Conservation (phyloP, 164 flowering plant genomes). For the Vitis rupestris region DNA sequence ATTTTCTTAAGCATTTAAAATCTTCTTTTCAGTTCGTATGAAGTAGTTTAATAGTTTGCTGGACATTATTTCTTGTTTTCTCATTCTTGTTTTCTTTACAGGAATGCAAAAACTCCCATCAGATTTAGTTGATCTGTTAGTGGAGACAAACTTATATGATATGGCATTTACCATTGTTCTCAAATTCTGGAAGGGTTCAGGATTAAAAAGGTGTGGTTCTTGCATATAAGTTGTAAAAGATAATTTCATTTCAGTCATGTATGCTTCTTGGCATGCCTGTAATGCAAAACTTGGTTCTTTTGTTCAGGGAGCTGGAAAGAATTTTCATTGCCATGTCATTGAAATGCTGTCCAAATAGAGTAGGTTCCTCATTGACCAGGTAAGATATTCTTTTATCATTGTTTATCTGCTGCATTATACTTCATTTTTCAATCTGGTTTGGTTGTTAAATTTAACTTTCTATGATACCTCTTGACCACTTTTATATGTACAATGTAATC, state of each 20-base stretch:
- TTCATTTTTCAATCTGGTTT: not conserved
- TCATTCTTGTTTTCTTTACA: slow-evolving; percentile 26
- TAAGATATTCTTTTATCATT: slow-evolving; percentile 20
- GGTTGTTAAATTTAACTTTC: not conserved
- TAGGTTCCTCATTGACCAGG: slow-evolving; percentile 38
- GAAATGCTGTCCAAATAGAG: slow-evolving; percentile 64
- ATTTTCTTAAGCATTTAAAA: slow-evolving; percentile 1
- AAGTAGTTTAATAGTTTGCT: too few species aligned
- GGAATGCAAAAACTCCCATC: slow-evolving; percentile 44
- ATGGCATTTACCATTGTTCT: slow-evolving; percentile 82
- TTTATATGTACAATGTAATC: not conserved
- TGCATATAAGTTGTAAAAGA: not conserved
- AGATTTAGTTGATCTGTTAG: slow-evolving; percentile 64
- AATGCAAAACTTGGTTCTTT: not conserved
- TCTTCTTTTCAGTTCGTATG: not conserved
- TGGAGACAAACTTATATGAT: slow-evolving; percentile 70
- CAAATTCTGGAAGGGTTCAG: slow-evolving; percentile 79
- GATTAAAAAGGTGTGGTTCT: slow-evolving; percentile 54
- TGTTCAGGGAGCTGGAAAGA: slow-evolving; percentile 74
- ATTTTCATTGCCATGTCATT: slow-evolving; percentile 66
- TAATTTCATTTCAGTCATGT: not conserved
- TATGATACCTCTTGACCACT: not conserved
- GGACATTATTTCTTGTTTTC: not conserved
- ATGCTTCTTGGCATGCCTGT: slow-evolving; percentile 6
- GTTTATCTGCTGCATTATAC: not conserved